phyloP scores from a whole-genome alignment of 768 basidiomycete species.

The Sarcomyxa edulis region DNA sequence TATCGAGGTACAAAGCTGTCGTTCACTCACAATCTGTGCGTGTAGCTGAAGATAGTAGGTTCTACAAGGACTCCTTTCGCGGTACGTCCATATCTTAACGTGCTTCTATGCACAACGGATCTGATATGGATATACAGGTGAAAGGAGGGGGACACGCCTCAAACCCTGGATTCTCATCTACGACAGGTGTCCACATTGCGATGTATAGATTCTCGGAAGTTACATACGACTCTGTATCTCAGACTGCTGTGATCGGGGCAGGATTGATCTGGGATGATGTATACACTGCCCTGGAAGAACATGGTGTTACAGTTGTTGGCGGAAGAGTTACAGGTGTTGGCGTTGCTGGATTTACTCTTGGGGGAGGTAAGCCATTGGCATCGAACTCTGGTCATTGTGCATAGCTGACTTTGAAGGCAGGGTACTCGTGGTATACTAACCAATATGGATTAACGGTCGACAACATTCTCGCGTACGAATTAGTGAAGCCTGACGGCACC shows the following conservation, averaged over 20 bases:
- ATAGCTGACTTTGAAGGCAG: slow-evolving; percentile 17
- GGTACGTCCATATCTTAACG: slow-evolving; percentile 21
- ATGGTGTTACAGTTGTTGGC: slow-evolving; percentile 51
- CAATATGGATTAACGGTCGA: slow-evolving; percentile 58
- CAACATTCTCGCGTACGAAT: slow-evolving; percentile 46
- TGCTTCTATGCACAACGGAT: neutral
- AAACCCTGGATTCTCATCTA: slow-evolving; percentile 57
- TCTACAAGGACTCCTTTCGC: slow-evolving; percentile 46
- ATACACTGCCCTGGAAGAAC: slow-evolving; percentile 45
- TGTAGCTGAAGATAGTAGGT: slow-evolving; percentile 43
- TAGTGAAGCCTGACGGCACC: slow-evolving; percentile 51
- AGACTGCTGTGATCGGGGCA: slow-evolving; percentile 37
- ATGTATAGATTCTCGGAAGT: slow-evolving; percentile 45
- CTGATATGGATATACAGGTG: slow-evolving; percentile 29
- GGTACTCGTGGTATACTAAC: slow-evolving; percentile 63
- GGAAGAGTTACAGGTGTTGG: slow-evolving; percentile 55
- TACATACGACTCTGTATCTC: slow-evolving; percentile 29
- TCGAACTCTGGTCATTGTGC: too few species aligned
- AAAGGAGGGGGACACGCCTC: slow-evolving; percentile 59
- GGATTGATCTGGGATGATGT: slow-evolving; percentile 64
- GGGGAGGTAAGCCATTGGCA: slow-evolving; percentile 35
- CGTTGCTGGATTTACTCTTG: slow-evolving; percentile 53
- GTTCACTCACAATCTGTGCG: neutral
- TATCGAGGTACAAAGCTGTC: neutral
- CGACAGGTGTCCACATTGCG: slow-evolving; percentile 52